These are phyloP conservation scores for Diplosphaera chodatii DNA, from an alignment of 139 green algal species.

Conservation along the genomic window DNA sequence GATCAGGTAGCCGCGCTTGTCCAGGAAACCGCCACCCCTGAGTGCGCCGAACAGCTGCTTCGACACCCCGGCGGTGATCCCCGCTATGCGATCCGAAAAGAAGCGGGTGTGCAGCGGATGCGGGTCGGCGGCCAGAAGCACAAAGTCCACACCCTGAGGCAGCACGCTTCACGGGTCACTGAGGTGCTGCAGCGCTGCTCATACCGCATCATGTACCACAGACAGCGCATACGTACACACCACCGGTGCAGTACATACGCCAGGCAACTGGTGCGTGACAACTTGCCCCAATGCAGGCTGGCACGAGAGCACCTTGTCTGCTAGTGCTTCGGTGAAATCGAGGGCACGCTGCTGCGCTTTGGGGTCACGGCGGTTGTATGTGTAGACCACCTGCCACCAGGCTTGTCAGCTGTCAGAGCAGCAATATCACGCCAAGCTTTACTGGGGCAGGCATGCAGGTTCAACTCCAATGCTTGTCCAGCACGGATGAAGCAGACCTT, in stretches of 20 bases:
- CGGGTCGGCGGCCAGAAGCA: neutral
- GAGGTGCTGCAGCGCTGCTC: too few relatives aligned
- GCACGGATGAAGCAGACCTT: neutral
- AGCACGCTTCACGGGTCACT: too few relatives aligned
- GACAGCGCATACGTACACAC: too few relatives aligned
- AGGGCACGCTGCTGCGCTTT: neutral
- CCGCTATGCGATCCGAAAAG: neutral
- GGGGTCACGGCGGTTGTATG: neutral
- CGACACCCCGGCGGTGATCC: neutral
- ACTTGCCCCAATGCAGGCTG: too few relatives aligned
- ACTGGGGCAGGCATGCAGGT: too few relatives aligned
- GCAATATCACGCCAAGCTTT: too few relatives aligned
- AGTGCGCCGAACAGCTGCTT: neutral
- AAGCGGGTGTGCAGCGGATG: neutral
- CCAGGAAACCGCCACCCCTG: neutral
- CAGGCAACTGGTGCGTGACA: too few relatives aligned
- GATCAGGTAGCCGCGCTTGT: neutral
- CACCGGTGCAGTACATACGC: too few relatives aligned
- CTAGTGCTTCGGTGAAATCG: neutral
- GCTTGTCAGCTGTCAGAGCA: too few relatives aligned
- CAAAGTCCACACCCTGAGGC: neutral
- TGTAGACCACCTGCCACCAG: neutral
- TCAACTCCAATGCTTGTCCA: too few relatives aligned
- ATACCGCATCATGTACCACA: too few relatives aligned
- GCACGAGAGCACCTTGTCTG: neutral